Evolutionary conservation across 2,329 filamentous ascomycete species (phyloP), one percentile per base, ranked within the genome.

Genomic region (Colletotrichum lini): DNA sequence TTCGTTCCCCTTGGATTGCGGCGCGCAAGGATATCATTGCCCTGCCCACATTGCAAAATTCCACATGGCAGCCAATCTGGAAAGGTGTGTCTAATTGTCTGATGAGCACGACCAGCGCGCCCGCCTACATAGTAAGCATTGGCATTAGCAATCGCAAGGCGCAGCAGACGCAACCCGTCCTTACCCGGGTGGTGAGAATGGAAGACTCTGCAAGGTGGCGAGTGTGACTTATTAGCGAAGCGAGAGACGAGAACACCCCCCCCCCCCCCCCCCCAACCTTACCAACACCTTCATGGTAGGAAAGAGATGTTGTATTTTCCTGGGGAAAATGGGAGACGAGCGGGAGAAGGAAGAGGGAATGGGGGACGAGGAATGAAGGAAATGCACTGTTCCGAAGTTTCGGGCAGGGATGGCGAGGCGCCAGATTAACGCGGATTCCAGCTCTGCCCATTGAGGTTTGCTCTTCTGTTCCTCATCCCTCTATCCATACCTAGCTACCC

Each of bases 371-470:
- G 53, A n/a, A 35, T 18, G 12, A 21, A 35, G 35, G 30, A n/a
- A 40, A 56, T 40, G 35, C 53, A 56, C 38, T 10, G n/a, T 23
- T 12, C 53, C 53, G 35, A 56, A 56, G 35, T 12, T 40, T 42
- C 35, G 35, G 35, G 35, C 53, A 56, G 35, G 53, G 53, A 13
- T 56, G 53, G n/a, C n/a, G n/a, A 40, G 53, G 53, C 53, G 53
- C 21, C n/a, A 23, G n/a, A 56, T 56, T 21, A 56, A 21, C 12
- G n/a, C 35, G 53, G 53, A 56, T 56, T 56, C 53, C 53, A 56
- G 53, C n/a, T 42, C n/a, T 23, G 35, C 35, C 12, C 53, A 56
- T 13, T n/a, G 53, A 30, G 38, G 12, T 18, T 16, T n/a, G 30
- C 40, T 38, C 35, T 54, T 21, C 38, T 21, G n/a, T 8, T 35